Evolutionary conservation across 2,329 filamentous ascomycete genomes (phyloP).

Genomic region (Hymenoscyphus infarciens): DNA sequence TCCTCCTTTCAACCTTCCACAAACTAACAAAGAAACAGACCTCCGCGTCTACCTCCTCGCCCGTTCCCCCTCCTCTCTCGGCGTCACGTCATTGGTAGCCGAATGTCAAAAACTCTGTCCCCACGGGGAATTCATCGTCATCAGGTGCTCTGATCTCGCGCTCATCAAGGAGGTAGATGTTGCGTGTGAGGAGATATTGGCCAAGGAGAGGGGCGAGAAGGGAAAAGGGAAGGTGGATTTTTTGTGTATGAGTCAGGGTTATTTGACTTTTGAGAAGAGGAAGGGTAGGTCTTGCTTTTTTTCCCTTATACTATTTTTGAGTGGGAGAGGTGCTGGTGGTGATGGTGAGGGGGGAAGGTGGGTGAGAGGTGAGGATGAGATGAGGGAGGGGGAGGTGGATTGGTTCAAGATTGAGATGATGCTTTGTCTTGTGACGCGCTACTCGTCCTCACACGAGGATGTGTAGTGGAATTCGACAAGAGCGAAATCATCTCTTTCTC

Average conservation of each 20-base stretch:
- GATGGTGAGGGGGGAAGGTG: conserved; percentile 30
- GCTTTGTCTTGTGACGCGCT: too few relatives aligned
- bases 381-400: too few relatives aligned
- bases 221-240: conserved; percentile 14
- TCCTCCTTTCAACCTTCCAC: neutral
- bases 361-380: conserved; percentile 12
- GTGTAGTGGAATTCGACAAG: too few relatives aligned
- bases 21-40: neutral
- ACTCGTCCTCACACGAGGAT: too few relatives aligned
- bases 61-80: conserved; percentile 31
- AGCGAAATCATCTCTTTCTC: too few relatives aligned
- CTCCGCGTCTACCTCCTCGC: conserved; percentile 37
- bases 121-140: conserved; percentile 35
- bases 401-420: too few relatives aligned
- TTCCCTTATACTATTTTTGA: conserved; percentile 6
- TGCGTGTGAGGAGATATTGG: neutral
- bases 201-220: neutral
- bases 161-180: neutral
- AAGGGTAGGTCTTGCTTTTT: neutral
- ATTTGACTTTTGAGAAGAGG: neutral
- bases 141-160: conserved; percentile 19
- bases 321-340: conserved; percentile 29
- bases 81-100: conserved; percentile 24
- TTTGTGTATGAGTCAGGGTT: neutral
- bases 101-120: conserved; percentile 32